Evolutionary conservation across 2,329 filamentous ascomycete genomes (phyloP), one percentile per base, ranked within the genome.

Genomic region (Diaporthe vaccinii): DNA sequence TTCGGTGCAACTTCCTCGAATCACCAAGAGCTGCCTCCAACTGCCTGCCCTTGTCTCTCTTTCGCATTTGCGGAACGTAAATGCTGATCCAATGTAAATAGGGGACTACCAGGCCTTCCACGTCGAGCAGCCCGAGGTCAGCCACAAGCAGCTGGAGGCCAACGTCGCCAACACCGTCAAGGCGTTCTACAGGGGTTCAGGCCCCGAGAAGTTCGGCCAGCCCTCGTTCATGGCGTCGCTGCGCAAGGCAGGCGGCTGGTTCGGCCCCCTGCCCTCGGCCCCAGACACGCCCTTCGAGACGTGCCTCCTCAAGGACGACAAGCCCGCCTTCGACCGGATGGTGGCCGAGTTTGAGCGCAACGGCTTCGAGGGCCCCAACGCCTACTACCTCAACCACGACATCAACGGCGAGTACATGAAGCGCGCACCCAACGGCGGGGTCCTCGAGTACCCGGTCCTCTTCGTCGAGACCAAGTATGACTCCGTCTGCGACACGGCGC

Each of bases 321-420:
- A 25, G 79, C 78, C 46, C 74, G 76, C 25, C 20, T 79, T 77
- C n/a, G 72, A 79, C 3, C 76, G 78, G 2, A 74, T 79, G 7
- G 69, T 79, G 25, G 72, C 61, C 3, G 84, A 83, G 22, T 84
- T 86, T 79, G 78, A 84, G 77, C 81, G 81, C 76, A 84, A 84
- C 7, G 85, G 86, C 0, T 84, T 84, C 75, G 85, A 82, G 77
- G 59, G 59, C n/a, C 49, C 49, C 34, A 68, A 58, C 25, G 74
- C 74, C 51, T 75, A 75, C 62, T 89, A 89, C 74, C 75, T 85
- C 49, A 85, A 89, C 76, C 84, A 87, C 76, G 80, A 82, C 8
- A 79, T 78, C 17, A 89, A 89, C 72, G 78, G 76, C 3, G 82
- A 81, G 53, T 89, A 86, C 78, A 83, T 82, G 9, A 28, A 22